Evolutionary conservation across 805 yeast species (phyloP), one percentile per base, ranked within the genome.

Genomic region (Pichia thaimueangensis): DNA sequence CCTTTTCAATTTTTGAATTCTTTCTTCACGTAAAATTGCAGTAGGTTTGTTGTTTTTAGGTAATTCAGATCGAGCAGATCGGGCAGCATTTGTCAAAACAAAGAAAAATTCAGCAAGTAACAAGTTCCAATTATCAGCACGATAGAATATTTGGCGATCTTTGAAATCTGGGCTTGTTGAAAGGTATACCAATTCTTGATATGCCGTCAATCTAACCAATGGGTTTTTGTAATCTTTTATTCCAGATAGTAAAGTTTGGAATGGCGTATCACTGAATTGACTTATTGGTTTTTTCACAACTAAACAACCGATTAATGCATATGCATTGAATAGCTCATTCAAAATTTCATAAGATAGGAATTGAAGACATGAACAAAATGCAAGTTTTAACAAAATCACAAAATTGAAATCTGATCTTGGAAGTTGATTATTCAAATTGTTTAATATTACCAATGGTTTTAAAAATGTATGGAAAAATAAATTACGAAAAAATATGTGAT

Each of bases 141-240:
- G 69, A 56, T 78, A 83, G 22, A 83, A 72, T 4, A 77, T 66
- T 23, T 58, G 49, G 56, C 89, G 69, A 40, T 73, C 63, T 38
- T 73, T 69, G 3, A 61, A 49, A 46, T 73, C 71, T 1, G 66
- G 56, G 3, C 76, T 62, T 1, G 78, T 73, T 7, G 88, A 65
- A 36, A 83, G 65, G 52, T 73, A 80, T 1, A 86, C 82, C 41
- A 83, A 64, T 55, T 84, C 93, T 60, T 84, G 91, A 62, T 77
- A 82, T 3, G 91, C 88, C 1, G 87, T 78, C 45, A 78, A 56
- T 45, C 78, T 72, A 1, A 74, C 73, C 42, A 76, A 67, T 10
- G 65, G 68, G 35, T 61, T 49, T 39, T 68, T 69, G 24, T 61
- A 57, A 28, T 80, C 79, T 39, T 71, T 70, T 47, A 84, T 66